Conservation (phyloP, 805 yeast species). For the Pichia paraexigua region DNA sequence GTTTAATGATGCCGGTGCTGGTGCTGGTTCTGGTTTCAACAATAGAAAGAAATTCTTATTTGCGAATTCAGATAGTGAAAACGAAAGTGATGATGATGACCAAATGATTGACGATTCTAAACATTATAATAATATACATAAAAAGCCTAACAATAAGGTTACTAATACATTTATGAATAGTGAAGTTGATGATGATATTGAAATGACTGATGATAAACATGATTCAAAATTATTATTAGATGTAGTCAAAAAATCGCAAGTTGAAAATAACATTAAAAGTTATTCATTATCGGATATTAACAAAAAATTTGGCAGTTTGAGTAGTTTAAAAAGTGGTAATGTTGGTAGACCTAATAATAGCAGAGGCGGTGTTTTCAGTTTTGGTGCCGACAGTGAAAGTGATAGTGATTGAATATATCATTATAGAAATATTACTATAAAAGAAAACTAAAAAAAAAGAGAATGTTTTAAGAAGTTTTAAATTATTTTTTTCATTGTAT, state of each 20-base stretch:
- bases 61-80: neutral
- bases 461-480: too few species aligned
- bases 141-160: neutral
- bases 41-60: neutral
- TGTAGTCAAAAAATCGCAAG: conserved; percentile 3
- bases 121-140: neutral
- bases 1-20: neutral
- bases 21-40: neutral
- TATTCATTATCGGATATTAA: conserved; percentile 6
- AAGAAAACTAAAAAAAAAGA: too few species aligned
- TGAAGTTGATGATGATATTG: neutral
- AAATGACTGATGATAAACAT: neutral
- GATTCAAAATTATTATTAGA: neutral
- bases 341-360: neutral
- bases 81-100: neutral
- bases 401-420: conserved; percentile 7
- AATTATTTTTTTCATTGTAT: neutral
- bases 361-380: neutral
- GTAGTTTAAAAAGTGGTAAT: neutral
- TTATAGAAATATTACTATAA: neutral
- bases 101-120: neutral
- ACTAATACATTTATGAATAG: neutral
- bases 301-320: conserved; percentile 1
- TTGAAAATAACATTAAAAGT: neutral
- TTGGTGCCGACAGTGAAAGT: conserved; percentile 17